phyloP scores from a whole-genome alignment of 108 stramenopile species.

The Seminavis robusta region DNA sequence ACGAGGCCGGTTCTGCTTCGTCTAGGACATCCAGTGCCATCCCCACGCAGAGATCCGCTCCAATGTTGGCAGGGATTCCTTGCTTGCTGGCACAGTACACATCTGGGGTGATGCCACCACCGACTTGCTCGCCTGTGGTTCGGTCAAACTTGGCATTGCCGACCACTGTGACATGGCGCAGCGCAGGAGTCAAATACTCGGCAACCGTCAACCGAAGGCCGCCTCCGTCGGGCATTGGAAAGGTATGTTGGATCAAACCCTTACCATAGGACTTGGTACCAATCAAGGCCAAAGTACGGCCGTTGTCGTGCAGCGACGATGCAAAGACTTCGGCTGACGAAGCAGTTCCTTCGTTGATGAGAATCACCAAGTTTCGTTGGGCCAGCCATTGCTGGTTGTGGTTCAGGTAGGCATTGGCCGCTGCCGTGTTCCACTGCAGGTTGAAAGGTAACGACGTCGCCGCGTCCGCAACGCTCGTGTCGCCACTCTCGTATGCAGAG shows the following conservation, averaged over 20 bases:
- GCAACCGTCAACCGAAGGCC: conserved; percentile 80
- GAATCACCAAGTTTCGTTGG: conserved; percentile 68
- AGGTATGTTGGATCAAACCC: conserved; percentile 83
- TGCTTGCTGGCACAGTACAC: conserved; percentile 60
- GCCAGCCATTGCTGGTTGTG: conserved; percentile 6
- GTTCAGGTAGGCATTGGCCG: background rate
- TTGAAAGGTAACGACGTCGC: background rate
- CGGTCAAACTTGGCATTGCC: conserved; percentile 50
- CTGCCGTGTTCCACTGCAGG: background rate
- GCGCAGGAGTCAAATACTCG: conserved; percentile 74
- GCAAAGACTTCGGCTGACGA: conserved; percentile 83
- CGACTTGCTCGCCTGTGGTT: conserved; percentile 25
- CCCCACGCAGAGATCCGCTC: conserved; percentile 80
- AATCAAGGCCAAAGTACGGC: conserved; percentile 62
- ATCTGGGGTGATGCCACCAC: conserved; percentile 71
- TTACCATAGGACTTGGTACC: conserved; percentile 80
- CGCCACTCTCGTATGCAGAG: too few relatives aligned
- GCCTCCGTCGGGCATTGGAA: conserved; percentile 86
- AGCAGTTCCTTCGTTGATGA: conserved; percentile 86
- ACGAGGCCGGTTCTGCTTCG: conserved; percentile 13
- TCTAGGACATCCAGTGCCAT: conserved; percentile 73
- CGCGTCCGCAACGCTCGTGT: too few relatives aligned
- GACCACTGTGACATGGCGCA: conserved; percentile 77
- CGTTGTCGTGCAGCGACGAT: conserved; percentile 74
- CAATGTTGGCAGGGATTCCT: conserved; percentile 72